Evolutionary conservation across 225 moss, liverwort and hornwort species (phyloP), one percentile per base, ranked within the genome.

Genomic region (Antitrichia curtipendula): DNA sequence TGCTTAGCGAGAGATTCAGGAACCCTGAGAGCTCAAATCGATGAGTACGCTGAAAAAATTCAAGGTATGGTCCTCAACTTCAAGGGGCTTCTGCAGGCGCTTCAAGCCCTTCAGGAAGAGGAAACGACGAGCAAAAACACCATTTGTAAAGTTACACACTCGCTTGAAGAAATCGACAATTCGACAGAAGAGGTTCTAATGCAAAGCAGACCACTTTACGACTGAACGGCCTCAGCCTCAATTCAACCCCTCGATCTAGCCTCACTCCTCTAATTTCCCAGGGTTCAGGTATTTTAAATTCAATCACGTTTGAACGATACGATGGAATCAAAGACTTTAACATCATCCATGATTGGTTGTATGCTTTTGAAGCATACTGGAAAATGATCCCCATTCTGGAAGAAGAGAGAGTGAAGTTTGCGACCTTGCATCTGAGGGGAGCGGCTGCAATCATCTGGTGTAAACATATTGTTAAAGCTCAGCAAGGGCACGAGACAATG

Each of bases 361-460:
- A 87, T 89, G 89, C 86, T 80, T 92, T 92, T 84, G 89, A 89
- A 84, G 89, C 91, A 71, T 92, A 92, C 32, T 92, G 91, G 88
- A 86, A 85, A 77, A 89, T 86, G 32, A 75, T 83, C 41, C 85
- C 83, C 63, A 88, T 88, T 80, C 56, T 83, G 72, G 91, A 89
- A 84, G 86, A 88, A 49, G 83, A 89, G 75, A 91, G 86, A 80
- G 91, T 92, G 56, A 89, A 88, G 52, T 88, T 92, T 86, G 89
- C 86, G 50, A 83, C 28, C 54, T 83, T 91, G 36, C 90, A 91
- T 87, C 86, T 91, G 45, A 88, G 86, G 58, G 89, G 92, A 86
- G 68, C 80, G 54, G 92, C 91, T 88, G 89, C 92, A 81, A 88
- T 91, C 49, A 88, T 91, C 75, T 89, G 92, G 91, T 82, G 89